Percentiles rank a stretch among this genome's conserved stretches.
Evolutionary conservation across 2,329 filamentous ascomycete species (phyloP).

Genomic region (Corynespora cassiicola): DNA sequence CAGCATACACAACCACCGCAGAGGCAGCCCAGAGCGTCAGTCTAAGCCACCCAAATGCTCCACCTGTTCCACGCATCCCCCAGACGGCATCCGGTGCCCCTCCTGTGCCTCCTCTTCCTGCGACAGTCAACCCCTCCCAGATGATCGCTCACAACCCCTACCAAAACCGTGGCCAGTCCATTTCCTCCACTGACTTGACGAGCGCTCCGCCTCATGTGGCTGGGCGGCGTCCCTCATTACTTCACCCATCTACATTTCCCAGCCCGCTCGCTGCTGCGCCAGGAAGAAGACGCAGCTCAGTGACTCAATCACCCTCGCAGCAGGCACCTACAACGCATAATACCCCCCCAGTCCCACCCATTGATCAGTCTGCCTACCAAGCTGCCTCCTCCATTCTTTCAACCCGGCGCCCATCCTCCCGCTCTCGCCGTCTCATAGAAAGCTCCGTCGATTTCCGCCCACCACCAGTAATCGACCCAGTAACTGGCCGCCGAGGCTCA

Average conservation of each 20-base stretch:
- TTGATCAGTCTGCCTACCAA: conserved; percentile 21
- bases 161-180: conserved; percentile 22
- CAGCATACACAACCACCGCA: conserved; percentile 75
- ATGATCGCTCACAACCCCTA: conserved; percentile 23
- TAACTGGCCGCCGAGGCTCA: conserved; percentile 28
- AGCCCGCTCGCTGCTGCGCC: conserved; percentile 28
- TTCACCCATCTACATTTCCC: conserved; percentile 43
- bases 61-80: conserved; percentile 26
- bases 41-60: conserved; percentile 40
- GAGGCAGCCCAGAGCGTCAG: conserved; percentile 46
- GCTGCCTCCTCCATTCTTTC: conserved; percentile 11
- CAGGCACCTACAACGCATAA: conserved; percentile 18
- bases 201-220: conserved; percentile 12
- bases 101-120: conserved; percentile 31
- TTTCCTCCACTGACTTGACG: conserved; percentile 33
- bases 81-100: conserved; percentile 18
- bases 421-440: conserved; percentile 20
- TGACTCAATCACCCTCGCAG: conserved; percentile 19
- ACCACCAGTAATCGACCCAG: conserved; percentile 22
- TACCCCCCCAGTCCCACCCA: conserved; percentile 9
- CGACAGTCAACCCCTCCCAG: conserved; percentile 26
- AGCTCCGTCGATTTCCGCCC: conserved; percentile 28
- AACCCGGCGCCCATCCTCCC: conserved; percentile 18
- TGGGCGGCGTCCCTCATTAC: conserved; percentile 33
- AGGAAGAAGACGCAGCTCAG: conserved; percentile 31